Evolutionary conservation across 2,329 filamentous ascomycete genomes (phyloP).

Genomic region (Aureobasidium melanogenum): DNA sequence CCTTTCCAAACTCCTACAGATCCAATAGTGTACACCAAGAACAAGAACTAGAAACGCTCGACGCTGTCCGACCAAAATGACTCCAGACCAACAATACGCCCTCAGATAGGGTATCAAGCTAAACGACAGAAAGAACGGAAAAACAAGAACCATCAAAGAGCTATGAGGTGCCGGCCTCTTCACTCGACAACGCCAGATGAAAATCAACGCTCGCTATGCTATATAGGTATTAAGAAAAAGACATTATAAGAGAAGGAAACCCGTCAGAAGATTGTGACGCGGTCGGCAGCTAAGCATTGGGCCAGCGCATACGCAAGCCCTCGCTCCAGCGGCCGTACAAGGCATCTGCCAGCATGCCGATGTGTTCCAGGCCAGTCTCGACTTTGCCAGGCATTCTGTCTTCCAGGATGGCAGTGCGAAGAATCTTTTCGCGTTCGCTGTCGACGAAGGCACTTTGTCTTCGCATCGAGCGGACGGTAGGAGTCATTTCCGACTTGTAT

Average conservation of each 20-base stretch:
- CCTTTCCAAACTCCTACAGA: not conserved
- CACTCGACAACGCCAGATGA: not conserved
- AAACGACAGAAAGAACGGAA: not conserved
- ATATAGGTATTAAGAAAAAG: not conserved
- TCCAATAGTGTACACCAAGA: not conserved
- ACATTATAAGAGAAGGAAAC: not conserved
- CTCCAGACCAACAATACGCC: not conserved
- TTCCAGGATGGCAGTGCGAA: conserved; percentile 43
- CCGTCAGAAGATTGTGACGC: not conserved
- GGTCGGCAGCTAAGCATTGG: not conserved
- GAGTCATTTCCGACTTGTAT: conserved; percentile 61
- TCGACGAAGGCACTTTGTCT: conserved; percentile 14
- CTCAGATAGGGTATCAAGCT: conserved; percentile 8
- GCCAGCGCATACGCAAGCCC: conserved; percentile 53
- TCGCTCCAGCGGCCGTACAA: conserved; percentile 87
- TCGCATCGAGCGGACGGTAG: conserved; percentile 56
- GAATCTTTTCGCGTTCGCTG: conserved; percentile 13
- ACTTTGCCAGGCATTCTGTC: conserved; percentile 49
- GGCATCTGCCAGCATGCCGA: conserved; percentile 78
- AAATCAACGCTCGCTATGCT: conserved; percentile 1
- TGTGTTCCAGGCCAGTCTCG: conserved; percentile 79
- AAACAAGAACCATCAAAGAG: not conserved
- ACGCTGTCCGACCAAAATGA: not conserved
- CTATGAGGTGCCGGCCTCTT: not conserved
- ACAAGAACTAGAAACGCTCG: not conserved